Evolutionary conservation across 1,284 basidiomycete genomes (phyloP).

Genomic region (Vanrija sp.): DNA sequence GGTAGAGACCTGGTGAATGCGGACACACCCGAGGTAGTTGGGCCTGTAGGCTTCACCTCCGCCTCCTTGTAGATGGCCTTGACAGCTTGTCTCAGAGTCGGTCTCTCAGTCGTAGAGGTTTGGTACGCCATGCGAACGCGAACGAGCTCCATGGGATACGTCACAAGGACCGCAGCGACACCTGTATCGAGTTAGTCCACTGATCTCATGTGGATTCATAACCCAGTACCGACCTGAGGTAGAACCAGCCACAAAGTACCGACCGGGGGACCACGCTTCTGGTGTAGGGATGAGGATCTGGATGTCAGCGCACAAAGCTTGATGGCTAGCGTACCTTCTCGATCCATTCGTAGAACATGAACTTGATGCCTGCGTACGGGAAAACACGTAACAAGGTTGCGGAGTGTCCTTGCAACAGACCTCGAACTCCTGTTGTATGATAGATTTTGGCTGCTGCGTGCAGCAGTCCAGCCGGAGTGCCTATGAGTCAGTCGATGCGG

Average conservation of each 20-base stretch:
- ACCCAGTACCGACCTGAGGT: constrained; percentile 61
- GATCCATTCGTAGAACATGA: constrained; percentile 91
- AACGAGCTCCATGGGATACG: constrained; percentile 92
- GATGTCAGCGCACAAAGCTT: constrained; percentile 38
- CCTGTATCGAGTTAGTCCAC: constrained; percentile 52
- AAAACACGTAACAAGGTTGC: constrained; percentile 74
- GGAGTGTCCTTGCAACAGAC: constrained; percentile 92
- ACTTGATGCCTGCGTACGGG: constrained; percentile 96
- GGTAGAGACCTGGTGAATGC: constrained; percentile 48
- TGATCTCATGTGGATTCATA: neutral
- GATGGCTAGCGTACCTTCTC: constrained; percentile 58
- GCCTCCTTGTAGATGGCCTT: constrained; percentile 68
- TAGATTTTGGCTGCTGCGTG: constrained; percentile 80
- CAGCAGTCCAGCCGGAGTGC: constrained; percentile 59
- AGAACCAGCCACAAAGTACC: constrained; percentile 85
- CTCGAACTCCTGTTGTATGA: constrained; percentile 64
- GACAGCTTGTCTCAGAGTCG: constrained; percentile 62
- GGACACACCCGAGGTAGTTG: constrained; percentile 15
- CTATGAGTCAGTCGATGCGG: constrained; percentile 15
- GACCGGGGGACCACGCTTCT: constrained; percentile 69
- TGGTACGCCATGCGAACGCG: constrained; percentile 93
- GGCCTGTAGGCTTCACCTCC: neutral
- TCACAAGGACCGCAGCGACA: constrained; percentile 80
- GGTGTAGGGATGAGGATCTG: constrained; percentile 75
- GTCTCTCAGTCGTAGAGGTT: constrained; percentile 58